Evolutionary conservation across 2,329 filamentous ascomycete species (phyloP).

Genomic region (Trichoderma sp.): DNA sequence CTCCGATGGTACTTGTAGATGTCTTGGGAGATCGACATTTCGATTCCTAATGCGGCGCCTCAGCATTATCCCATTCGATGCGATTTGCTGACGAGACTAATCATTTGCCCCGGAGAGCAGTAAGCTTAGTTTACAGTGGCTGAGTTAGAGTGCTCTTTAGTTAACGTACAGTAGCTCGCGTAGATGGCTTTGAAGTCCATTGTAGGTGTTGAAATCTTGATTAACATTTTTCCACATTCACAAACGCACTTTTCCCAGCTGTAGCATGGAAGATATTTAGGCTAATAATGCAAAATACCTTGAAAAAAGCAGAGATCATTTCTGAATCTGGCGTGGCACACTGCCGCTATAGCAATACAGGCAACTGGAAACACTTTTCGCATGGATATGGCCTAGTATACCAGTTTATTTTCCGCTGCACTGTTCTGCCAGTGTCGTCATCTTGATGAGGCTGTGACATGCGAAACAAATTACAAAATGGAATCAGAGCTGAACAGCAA

Average conservation of each 20-base stretch:
- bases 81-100: neutral
- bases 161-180: neutral
- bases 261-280: neutral
- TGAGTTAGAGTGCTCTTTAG: neutral
- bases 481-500: neutral
- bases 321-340: neutral
- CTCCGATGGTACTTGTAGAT: neutral
- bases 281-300: neutral
- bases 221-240: neutral
- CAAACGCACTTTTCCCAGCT: neutral
- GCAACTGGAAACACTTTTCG: neutral
- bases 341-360: slow-evolving; percentile 1
- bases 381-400: neutral
- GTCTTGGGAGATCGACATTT: neutral
- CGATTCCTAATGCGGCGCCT: neutral
- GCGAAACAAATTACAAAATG: neutral
- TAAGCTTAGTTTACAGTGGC: neutral
- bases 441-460: slow-evolving; percentile 6
- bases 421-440: neutral
- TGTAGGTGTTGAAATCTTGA: neutral
- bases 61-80: neutral
- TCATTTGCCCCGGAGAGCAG: neutral
- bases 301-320: neutral
- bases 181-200: neutral
- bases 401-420: neutral